Evolutionary conservation across 768 basidiomycete genomes (phyloP), one percentile per base, ranked within the genome.

Genomic region (Mycena floridula): DNA sequence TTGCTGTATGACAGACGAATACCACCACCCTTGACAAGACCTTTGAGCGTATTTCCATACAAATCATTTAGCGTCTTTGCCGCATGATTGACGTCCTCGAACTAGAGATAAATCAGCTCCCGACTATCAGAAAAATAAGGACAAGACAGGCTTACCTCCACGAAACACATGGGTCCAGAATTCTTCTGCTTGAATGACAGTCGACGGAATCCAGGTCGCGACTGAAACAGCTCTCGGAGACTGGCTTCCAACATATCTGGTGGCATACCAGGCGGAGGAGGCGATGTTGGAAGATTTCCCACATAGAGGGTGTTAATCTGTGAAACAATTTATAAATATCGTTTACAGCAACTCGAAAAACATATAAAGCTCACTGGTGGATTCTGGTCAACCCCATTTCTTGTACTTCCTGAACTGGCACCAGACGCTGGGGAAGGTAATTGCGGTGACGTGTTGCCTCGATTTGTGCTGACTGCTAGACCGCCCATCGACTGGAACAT

Each of bases 111-210:
- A 38, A 22, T 32, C 18, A 43, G 21, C 28, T 16, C 18, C 4
- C 27, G 32, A 0, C 9, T n/a, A 20, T 23, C 21, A n/a, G 13
- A 18, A 7, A 32, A 13, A 22, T 22, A 25, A 37, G 44, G 5
- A 38, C 5, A 42, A 38, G 22, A 50, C 56, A n/a, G n/a, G 51
- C 61, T 21, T 55, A 92, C 90, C 82, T 99, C 96, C 37, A 98
- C 93, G 62, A 98, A 98, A 64, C 96, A 98, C 94, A 98, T 98
- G 7, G 95, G 95, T 1, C 96, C 94, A 55, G 94, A 94, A 60
- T 80, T 89, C 70, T 99, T 99, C 58, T 95, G 92, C 43, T 94
- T 75, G 71, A 93, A 98, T 57, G 85, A 92, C 50, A 99, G 75
- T 55, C 94, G 88, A 46, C 90, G 85, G 66, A 83, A 99, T 2